Conservation (phyloP, 306 rosid species). For the Sphenostylis stenocarpa region DNA sequence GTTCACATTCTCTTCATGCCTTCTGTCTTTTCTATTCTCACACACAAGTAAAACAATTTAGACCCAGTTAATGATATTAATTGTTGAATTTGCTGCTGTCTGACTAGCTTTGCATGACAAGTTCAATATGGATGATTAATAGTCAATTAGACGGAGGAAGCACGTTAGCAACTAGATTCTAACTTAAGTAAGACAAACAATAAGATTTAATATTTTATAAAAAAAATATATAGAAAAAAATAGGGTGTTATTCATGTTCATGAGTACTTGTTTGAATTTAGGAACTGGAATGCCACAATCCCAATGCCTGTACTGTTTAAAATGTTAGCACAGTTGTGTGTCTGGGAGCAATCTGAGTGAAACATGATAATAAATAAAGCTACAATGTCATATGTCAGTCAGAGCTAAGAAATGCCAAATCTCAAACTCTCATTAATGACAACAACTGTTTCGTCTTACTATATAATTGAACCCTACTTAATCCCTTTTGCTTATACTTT, state of each 20-base stretch:
- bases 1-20: constrained; percentile 24
- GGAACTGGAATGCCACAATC: constrained; percentile 14
- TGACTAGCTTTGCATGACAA: neutral
- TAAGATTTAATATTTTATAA: too few relatives aligned
- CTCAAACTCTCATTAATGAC: neutral
- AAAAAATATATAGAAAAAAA: too few relatives aligned
- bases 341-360: neutral
- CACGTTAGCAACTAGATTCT: neutral
- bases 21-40: constrained; percentile 24
- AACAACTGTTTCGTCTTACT: neutral
- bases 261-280: too few relatives aligned
- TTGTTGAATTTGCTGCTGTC: constrained; percentile 4
- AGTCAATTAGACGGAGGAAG: neutral
- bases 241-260: too few relatives aligned
- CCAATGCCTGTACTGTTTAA: constrained; percentile 31
- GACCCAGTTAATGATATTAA: neutral
- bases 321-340: constrained; percentile 43
- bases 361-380: neutral
- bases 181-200: too few relatives aligned
- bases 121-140: neutral
- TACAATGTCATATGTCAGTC: neutral
- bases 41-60: constrained; percentile 5
- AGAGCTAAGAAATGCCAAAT: neutral
- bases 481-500: neutral
- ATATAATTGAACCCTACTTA: neutral